Percentiles rank a stretch among this genome's conserved stretches.
Evolutionary conservation across 2,329 filamentous ascomycete species (phyloP).

Genomic region (Septoria petroselini): DNA sequence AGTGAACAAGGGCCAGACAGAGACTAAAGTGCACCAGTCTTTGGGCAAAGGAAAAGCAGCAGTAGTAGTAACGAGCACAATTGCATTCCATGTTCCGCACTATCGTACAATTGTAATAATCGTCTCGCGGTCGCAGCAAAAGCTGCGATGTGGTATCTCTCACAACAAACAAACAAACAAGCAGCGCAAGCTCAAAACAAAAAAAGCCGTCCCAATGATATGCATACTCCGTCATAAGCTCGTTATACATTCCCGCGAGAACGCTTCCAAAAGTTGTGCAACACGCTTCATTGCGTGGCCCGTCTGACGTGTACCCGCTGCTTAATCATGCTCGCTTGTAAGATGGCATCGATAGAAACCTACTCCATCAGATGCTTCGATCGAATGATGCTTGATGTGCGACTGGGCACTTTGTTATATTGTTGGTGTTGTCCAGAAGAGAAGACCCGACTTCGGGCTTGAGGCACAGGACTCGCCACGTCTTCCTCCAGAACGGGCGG

Average conservation of each 20-base stretch:
- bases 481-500: conserved; percentile 19
- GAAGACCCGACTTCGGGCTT: conserved; percentile 1
- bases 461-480: conserved; percentile 1
- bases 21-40: no score
- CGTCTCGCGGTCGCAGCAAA: conserved; percentile 10
- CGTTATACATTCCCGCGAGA: conserved; percentile 5
- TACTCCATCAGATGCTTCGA: conserved; percentile 21
- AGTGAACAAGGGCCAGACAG: no score
- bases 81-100: neutral
- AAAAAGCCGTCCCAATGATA: neutral
- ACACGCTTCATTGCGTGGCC: conserved; percentile 2
- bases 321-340: conserved; percentile 9
- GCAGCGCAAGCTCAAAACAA: neutral
- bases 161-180: conserved; percentile 1
- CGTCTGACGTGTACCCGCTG: neutral
- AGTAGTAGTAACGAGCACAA: neutral
- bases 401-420: conserved; percentile 9
- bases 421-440: conserved; percentile 7
- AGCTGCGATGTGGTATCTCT: conserved; percentile 13
- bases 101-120: conserved; percentile 7
- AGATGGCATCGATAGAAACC: conserved; percentile 16
- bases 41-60: neutral
- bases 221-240: neutral
- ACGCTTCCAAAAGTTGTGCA: conserved; percentile 7
- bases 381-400: conserved; percentile 11